phyloP scores from a whole-genome alignment of 2,329 filamentous ascomycete species.

The Gaeumannomyces tritici region DNA sequence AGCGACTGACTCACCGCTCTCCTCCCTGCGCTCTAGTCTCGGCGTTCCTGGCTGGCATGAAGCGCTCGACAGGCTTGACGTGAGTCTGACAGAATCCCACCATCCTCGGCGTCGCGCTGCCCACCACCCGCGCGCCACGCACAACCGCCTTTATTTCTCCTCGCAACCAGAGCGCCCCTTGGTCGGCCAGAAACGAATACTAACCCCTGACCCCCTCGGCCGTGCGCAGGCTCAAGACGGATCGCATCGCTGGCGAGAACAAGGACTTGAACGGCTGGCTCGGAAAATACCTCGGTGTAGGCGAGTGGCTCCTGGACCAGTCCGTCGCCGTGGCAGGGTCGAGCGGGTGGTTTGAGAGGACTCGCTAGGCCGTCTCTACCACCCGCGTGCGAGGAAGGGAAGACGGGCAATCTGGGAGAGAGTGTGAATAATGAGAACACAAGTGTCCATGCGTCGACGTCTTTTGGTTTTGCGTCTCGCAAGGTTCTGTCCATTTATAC shows the following conservation, averaged over 20 bases:
- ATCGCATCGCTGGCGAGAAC: conserved; percentile 69
- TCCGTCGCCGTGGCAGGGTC: conserved; percentile 85
- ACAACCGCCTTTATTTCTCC: conserved; percentile 41
- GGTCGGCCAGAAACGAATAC: conserved; percentile 13
- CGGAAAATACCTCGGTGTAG: conserved; percentile 85
- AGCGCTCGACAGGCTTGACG: conserved; percentile 95
- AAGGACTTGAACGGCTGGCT: conserved; percentile 82
- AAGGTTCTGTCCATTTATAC: neutral
- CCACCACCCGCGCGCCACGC: conserved; percentile 30
- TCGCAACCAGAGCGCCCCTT: conserved; percentile 72
- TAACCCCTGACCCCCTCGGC: conserved; percentile 29
- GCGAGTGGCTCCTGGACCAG: conserved; percentile 98
- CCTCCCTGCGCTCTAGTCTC: conserved; percentile 52
- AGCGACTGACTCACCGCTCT: neutral
- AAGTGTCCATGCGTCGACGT: neutral
- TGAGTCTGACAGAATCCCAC: conserved; percentile 46
- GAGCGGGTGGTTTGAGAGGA: conserved; percentile 86
- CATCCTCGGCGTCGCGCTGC: neutral
- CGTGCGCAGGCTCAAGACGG: conserved; percentile 75
- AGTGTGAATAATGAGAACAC: neutral
- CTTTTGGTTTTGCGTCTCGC: neutral
- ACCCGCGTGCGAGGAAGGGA: neutral
- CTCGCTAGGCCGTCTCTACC: conserved; percentile 44
- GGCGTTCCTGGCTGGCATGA: conserved; percentile 91
- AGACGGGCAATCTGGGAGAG: neutral